Evolutionary conservation across 2,329 filamentous ascomycete species (phyloP).

Genomic region (Diaporthe sp.): DNA sequence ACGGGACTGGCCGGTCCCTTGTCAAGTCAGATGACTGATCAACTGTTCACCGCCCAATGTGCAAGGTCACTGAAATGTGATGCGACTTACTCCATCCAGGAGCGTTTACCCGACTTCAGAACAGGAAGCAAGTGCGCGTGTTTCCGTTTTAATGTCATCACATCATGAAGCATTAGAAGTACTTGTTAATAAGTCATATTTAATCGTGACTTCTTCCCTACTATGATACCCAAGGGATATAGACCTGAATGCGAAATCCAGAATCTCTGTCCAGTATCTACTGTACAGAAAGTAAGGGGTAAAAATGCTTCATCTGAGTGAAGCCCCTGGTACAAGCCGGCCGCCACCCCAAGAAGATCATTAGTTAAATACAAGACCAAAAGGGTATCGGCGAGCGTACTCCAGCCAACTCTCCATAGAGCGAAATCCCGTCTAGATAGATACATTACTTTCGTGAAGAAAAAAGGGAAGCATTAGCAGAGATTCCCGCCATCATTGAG

Average conservation of each 20-base stretch:
- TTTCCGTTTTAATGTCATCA: neutral
- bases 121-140: neutral
- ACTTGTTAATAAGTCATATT: neutral
- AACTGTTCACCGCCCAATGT: neutral
- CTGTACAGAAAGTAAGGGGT: neutral
- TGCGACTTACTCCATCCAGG: neutral
- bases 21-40: too few species aligned
- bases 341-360: neutral
- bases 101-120: neutral
- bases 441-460: slow-evolving; percentile 10
- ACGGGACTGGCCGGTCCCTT: neutral
- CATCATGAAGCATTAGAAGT: too few species aligned
- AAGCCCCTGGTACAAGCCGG: neutral
- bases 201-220: neutral
- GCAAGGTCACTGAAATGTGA: neutral
- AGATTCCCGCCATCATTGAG: neutral
- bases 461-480: neutral
- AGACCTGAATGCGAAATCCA: neutral
- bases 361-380: slow-evolving; percentile 12
- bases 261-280: neutral
- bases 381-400: slow-evolving; percentile 30
- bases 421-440: neutral
- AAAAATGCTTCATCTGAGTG: neutral
- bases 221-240: neutral
- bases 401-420: slow-evolving; percentile 5